Evolutionary conservation across 176 grass and related monocot genomes (phyloP).

Genomic region (Oryza glaberrima): DNA sequence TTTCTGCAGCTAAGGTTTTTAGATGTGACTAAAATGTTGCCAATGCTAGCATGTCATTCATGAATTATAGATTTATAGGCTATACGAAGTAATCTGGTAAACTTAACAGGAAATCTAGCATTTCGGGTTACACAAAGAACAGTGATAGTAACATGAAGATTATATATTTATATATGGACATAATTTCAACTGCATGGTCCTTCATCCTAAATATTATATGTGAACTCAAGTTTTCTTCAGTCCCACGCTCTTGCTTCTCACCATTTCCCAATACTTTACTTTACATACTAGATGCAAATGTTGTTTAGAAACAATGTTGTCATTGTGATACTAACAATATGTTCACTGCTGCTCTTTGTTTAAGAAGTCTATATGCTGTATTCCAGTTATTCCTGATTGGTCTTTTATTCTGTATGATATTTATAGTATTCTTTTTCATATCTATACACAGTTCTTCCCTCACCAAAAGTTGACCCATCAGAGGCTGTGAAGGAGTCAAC

Average conservation of each 20-base stretch:
- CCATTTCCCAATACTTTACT: not conserved
- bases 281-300: not conserved
- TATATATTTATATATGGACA: not conserved
- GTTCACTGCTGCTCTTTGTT: not conserved
- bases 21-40: constrained; percentile 1
- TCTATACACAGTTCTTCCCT: constrained; percentile 50
- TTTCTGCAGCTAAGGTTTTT: not conserved
- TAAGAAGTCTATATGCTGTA: constrained; percentile 18
- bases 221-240: not conserved
- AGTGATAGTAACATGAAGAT: constrained; percentile 1
- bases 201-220: not conserved
- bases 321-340: not conserved
- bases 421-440: constrained; percentile 24
- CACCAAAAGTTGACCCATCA: constrained; percentile 33
- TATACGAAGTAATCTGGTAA: constrained; percentile 16
- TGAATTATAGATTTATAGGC: not conserved
- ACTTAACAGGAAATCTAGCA: constrained; percentile 7
- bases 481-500: constrained; percentile 20
- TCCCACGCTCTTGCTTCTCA: not conserved
- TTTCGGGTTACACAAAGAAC: constrained; percentile 17
- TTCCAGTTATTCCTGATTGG: constrained; percentile 5
- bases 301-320: not conserved
- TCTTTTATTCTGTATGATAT: constrained; percentile 21
- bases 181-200: constrained; percentile 1
- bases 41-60: not conserved